Evolutionary conservation across 129 eudicot genomes (phyloP).

Genomic region (Chrysanthemum lavandulifolium): DNA sequence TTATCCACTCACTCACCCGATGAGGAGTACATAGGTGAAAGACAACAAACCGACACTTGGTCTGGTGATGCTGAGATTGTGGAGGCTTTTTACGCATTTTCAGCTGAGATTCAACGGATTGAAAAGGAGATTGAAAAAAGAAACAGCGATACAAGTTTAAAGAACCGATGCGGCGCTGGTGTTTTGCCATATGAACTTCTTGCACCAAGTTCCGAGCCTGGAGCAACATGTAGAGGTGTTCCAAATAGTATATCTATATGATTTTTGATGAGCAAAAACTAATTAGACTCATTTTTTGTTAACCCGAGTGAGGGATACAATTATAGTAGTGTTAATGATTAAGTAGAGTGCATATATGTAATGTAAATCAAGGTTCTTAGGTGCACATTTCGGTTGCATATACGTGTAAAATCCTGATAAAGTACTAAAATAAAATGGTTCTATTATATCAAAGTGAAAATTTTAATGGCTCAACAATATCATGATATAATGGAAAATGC

Average conservation of each 20-base stretch:
- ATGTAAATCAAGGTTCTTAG: conserved; percentile 24
- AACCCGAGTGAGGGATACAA: conserved; percentile 10
- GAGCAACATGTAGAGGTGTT: conserved; percentile 92
- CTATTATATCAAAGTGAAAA: not conserved
- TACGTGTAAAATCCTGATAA: conserved; percentile 15
- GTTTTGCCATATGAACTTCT: conserved; percentile 92
- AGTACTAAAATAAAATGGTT: conserved; percentile 11
- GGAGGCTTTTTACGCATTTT: conserved; percentile 73
- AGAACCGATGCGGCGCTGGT: conserved; percentile 98
- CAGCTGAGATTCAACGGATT: conserved; percentile 62
- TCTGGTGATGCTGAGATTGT: conserved; percentile 70
- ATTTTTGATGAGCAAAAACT: conserved; percentile 17
- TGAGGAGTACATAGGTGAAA: conserved; percentile 92
- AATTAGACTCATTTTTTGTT: conserved; percentile 14
- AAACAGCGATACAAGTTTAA: conserved; percentile 51
- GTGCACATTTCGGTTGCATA: conserved; percentile 22
- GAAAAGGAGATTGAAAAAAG: conserved; percentile 80
- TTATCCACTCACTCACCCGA: conserved; percentile 95
- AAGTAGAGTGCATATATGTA: conserved; percentile 32
- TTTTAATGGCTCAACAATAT: too few species aligned
- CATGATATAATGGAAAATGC: not conserved
- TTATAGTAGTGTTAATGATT: conserved; percentile 10
- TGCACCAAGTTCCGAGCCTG: conserved; percentile 85
- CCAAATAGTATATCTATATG: conserved; percentile 92
- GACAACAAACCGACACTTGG: conserved; percentile 75